Base-by-base conservation (phyloP, 768 basidiomycete genomes). In the Vararia minispora region DNA sequence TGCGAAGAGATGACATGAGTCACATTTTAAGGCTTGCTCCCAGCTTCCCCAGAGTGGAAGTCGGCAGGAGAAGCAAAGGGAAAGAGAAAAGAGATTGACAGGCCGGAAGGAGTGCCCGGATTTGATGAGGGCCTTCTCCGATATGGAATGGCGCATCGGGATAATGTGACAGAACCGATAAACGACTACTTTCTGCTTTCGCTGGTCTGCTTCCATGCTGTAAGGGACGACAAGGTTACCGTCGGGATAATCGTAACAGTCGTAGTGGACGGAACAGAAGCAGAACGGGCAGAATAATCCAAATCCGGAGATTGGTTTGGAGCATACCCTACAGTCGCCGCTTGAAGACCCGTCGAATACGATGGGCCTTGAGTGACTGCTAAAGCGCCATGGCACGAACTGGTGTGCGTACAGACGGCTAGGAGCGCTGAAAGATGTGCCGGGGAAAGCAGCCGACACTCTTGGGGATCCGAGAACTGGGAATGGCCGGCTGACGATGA, bases 241-340 rank as follows among this genome's bases (percentile, higher is more conserved):
- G 34, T 72, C 70, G 5, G 75, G 71, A 42, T 76, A 66, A 47
- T 83, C 76, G 49, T 85, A 87, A 59, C 87, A 91, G 45, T 78
- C 74, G 41, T 85, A 73, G 55, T 91, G 87, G 6, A 84, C 72
- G 1, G 66, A 59, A 42, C 74, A 79, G 53, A 71, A 63, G 56
- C 86, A 87, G 34, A 78, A 67, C 1, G 79, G 68, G 50, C 86
- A 89, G 9, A 77, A 55, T 5, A 91, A 59, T 5, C 76, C 80
- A 50, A 82, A 84, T n/a, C 77, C 84, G 28, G 55, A 52, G 30
- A 88, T 69, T 10, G 57, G 46, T 18, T 60, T 63, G 11, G 58
- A 54, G 49, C 84, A 89, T 12, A 65, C 66, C 10, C 65, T 62
- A 51, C 86, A 90, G 24, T 65, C 60, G 32, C 60, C 54, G 13